A percentile compares a stretch with the other conserved stretches of the same genome.
Evolutionary conservation across 306 rosid genomes (phyloP).

Genomic region (Acacia confusa): DNA sequence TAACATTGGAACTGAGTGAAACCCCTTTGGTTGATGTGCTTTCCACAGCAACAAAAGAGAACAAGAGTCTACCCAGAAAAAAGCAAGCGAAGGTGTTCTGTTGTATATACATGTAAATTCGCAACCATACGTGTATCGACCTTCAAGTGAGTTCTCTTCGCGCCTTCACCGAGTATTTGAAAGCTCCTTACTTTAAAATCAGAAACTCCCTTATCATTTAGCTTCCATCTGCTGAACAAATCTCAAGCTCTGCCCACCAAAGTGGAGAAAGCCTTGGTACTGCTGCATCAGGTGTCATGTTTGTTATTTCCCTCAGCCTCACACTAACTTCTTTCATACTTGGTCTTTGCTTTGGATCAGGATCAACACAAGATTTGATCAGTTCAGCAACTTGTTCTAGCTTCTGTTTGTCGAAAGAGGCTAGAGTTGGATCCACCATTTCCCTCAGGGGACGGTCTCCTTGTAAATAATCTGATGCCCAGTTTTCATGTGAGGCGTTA

Average conservation of each 20-base stretch:
- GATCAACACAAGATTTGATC: conserved; percentile 57
- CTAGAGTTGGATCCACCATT: conserved; percentile 72
- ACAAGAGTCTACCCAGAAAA: not conserved
- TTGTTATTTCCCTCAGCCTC: conserved; percentile 71
- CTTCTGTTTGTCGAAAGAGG: conserved; percentile 58
- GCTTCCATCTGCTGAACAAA: conserved; percentile 58
- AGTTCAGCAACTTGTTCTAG: conserved; percentile 56
- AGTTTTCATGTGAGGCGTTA: conserved; percentile 51
- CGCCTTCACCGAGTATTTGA: conserved; percentile 25
- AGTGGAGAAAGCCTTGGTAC: conserved; percentile 85
- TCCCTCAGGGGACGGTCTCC: conserved; percentile 50
- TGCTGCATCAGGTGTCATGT: conserved; percentile 75
- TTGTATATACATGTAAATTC: conserved; percentile 55
- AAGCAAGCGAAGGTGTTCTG: conserved; percentile 22
- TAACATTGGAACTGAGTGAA: not conserved
- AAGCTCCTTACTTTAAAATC: conserved; percentile 40
- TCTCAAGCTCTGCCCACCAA: conserved; percentile 99
- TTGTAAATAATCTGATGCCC: conserved; percentile 64
- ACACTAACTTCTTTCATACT: conserved; percentile 57
- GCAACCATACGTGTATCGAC: conserved; percentile 40
- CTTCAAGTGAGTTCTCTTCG: conserved; percentile 29
- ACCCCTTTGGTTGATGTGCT: conserved; percentile 31
- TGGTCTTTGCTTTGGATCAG: conserved; percentile 57
- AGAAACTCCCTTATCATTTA: conserved; percentile 27
- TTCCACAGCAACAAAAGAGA: conserved; percentile 12